Evolutionary conservation across 2,329 filamentous ascomycete genomes (phyloP).

Genomic region (Calonectria pauciramosa): DNA sequence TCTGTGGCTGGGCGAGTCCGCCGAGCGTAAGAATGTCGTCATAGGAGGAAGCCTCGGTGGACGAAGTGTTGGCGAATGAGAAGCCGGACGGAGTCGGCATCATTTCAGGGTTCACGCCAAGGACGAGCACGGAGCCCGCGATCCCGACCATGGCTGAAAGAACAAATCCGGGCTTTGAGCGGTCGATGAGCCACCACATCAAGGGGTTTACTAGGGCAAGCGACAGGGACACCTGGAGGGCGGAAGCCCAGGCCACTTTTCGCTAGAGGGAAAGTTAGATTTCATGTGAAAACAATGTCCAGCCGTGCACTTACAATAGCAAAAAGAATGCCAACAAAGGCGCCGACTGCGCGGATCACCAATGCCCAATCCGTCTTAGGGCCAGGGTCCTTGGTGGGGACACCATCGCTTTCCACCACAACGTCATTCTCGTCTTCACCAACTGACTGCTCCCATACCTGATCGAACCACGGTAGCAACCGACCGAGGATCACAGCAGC

Average conservation of each 20-base stretch:
- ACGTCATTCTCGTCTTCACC: conserved; percentile 52
- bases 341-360: conserved; percentile 69
- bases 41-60: conserved; percentile 26
- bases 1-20: conserved; percentile 72
- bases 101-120: conserved; percentile 83
- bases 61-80: conserved; percentile 40
- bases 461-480: conserved; percentile 87
- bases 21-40: conserved; percentile 52
- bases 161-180: conserved; percentile 86
- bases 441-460: conserved; percentile 74
- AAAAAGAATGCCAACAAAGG: conserved; percentile 73
- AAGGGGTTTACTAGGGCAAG: conserved; percentile 93
- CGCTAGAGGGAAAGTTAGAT: conserved; percentile 67
- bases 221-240: conserved; percentile 91
- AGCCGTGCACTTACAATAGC: conserved; percentile 76
- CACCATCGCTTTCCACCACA: conserved; percentile 45
- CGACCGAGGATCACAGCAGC: conserved; percentile 84
- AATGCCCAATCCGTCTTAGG: conserved; percentile 80
- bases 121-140: conserved; percentile 78
- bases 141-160: conserved; percentile 82
- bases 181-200: conserved; percentile 96
- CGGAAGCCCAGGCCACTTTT: conserved; percentile 92
- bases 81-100: conserved; percentile 74
- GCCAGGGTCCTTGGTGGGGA: conserved; percentile 48
- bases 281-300: background rate